Evolutionary conservation across 495 filamentous ascomycete genomes (phyloP), one percentile per base, ranked within the genome.

Genomic region (Parachaetomium inaequale): DNA sequence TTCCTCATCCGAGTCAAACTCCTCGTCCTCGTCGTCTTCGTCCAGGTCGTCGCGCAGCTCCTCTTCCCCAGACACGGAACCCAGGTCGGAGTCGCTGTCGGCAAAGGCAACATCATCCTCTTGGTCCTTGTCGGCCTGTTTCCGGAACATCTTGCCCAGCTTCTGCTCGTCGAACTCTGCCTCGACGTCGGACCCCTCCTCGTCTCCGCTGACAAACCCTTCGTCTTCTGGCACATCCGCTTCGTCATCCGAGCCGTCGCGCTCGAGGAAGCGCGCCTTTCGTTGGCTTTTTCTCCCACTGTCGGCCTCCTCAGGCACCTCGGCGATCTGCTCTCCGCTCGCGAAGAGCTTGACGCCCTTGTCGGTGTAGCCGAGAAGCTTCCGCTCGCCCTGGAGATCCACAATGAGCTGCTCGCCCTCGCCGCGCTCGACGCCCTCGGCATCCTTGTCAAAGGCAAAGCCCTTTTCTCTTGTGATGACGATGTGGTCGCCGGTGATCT

Each of bases 321-420:
- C 77, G 12, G 83, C 81, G 54, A 96, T 81, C 38, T 87, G 78
- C 51, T 88, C 83, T 12, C 93, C 92, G 25, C 84, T 86, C 51
- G 82, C 81, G 76, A 98, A 98, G 8, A 98, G 79, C 66, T 89
- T 86, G 36, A 98, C 83, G 43, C 91, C 91, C 50, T 87, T 81
- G 49, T 89, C 87, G 17, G 83, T 89, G 67, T 93, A 83, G 63
- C 93, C 94, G n/a, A 96, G 82, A 36, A 96, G 72, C 62, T 79
- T 85, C 43, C 92, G 82, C 70, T 92, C 93, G 25, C 85, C 85
- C 68, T 98, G 94, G 40, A 98, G 77, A 25, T 88, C 88, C 43
- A 98, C 87, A 54, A 98, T 92, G 68, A 98, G 80, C 72, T 96
- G 91, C 70, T 98, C 94, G 28, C 94, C 94, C 47, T 96, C 78